Evolutionary conservation across 306 rosid species (phyloP).

Genomic region (Sicyos edulis): DNA sequence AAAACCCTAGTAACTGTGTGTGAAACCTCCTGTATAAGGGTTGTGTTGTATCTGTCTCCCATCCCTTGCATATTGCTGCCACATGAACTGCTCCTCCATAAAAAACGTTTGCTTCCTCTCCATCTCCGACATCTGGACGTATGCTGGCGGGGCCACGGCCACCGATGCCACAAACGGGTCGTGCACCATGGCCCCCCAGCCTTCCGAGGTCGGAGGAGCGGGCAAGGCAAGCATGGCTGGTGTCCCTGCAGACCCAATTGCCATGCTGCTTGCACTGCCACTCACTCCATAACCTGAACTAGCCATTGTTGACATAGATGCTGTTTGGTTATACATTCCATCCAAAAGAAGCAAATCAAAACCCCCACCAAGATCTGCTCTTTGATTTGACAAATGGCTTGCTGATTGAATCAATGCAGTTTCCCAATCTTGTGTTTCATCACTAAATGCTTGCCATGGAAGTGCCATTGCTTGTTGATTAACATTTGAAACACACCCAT

Average conservation of each 20-base stretch:
- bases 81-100: constrained; percentile 66
- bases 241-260: constrained; percentile 65
- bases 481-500: constrained; percentile 27
- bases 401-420: constrained; percentile 62
- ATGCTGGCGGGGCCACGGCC: constrained; percentile 66
- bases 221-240: constrained; percentile 81
- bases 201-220: constrained; percentile 34
- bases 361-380: constrained; percentile 54
- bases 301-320: constrained; percentile 29
- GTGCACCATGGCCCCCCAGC: no score
- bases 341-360: constrained; percentile 63
- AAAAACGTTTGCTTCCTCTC: constrained; percentile 79
- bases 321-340: constrained; percentile 68
- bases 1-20: constrained; percentile 34
- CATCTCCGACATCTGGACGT: constrained; percentile 93
- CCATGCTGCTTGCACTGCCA: constrained; percentile 86
- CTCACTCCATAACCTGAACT: constrained; percentile 45
- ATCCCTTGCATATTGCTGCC: constrained; percentile 78
- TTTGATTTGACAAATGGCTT: constrained; percentile 42
- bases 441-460: constrained; percentile 66
- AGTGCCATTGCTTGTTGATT: no score
- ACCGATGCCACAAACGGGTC: constrained; percentile 92
- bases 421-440: constrained; percentile 69
- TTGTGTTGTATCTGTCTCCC: constrained; percentile 50
- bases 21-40: constrained; percentile 47